Conservation (phyloP, 192 early-diverging fungal genomes). For the Chytriomyces confervae region DNA sequence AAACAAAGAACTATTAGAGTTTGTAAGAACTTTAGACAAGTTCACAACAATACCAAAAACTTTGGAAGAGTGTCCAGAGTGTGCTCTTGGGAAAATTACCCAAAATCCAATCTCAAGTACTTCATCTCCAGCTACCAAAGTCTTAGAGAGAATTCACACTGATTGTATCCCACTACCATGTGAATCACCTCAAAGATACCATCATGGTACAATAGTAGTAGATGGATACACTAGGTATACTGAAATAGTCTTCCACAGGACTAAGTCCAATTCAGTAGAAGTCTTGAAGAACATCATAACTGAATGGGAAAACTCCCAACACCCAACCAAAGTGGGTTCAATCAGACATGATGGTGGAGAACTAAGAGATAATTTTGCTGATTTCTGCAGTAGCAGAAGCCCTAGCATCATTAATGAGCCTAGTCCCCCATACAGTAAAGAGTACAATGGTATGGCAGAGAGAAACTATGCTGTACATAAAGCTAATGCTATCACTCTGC, state of each 20-base stretch:
- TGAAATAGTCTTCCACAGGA: not conserved
- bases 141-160: slow-evolving; percentile 1
- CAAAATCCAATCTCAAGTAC: not conserved
- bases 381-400: not conserved
- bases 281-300: not conserved
- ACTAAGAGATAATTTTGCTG: not conserved
- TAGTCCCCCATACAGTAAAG: not conserved
- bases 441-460: slow-evolving; percentile 2
- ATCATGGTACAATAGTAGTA: not conserved
- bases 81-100: not conserved
- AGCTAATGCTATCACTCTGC: not conserved
- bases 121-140: not conserved
- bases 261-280: not conserved
- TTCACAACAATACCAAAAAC: no score
- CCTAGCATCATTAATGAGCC: not conserved
- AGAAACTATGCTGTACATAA: not conserved
- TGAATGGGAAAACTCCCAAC: not conserved
- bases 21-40: no score
- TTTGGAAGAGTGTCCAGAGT: not conserved
- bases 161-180: slow-evolving; percentile 1
- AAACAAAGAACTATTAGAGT: no score
- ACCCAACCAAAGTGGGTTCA: not conserved
- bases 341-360: not conserved
- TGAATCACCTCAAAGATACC: not conserved
- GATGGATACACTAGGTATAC: not conserved